Base-by-base conservation (phyloP, 1,139 yeast species). In the Saccharomyces hybrid region DNA sequence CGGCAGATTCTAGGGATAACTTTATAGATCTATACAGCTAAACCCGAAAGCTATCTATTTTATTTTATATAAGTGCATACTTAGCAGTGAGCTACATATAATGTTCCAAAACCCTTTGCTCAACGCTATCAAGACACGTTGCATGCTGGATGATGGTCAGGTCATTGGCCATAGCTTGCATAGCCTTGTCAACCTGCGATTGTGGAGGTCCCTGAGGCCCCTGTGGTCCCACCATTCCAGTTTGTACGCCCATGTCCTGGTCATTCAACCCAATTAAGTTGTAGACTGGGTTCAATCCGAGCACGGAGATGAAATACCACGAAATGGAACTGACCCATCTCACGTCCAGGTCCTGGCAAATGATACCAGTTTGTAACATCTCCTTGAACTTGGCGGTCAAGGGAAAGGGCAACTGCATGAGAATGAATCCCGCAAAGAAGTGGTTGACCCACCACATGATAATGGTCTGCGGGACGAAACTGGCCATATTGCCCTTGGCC, bases 401-500 rank as follows among this genome's bases (percentile, higher is more conserved):
- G 1, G 96, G 96, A 71, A 86, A 86, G 21, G 93, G 93, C 53
- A 86, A 70, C 65, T 82, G 81, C 85, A 86, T 88, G 51, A 91
- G 80, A 21, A 93, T 86, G 64, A 90, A 89, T 1, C 97, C 98
- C 7, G 95, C 90, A 70, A 90, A 93, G 73, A 93, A 89, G 64
- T 84, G 88, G 68, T 89, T 89, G 61, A 91, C 93, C 96, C 97
- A 93, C 62, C 91, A 91, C 97, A 93, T 91, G 63, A 91, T 86
- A 50, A 90, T 70, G 0, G 97, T 89, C 72, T 93, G 98, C 0
- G 98, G 97, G 19, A 90, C 81, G 68, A 85, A 88, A 71, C 83
- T 88, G 69, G 91, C 83, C 63, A 89, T 75, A 65, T 89, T 91
- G 3, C 86, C 84, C 68, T 88, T 88, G 55, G 91, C 81, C 85